Evolutionary conservation across 768 basidiomycete species (phyloP).

Genomic region (Termitomyces sp.): DNA sequence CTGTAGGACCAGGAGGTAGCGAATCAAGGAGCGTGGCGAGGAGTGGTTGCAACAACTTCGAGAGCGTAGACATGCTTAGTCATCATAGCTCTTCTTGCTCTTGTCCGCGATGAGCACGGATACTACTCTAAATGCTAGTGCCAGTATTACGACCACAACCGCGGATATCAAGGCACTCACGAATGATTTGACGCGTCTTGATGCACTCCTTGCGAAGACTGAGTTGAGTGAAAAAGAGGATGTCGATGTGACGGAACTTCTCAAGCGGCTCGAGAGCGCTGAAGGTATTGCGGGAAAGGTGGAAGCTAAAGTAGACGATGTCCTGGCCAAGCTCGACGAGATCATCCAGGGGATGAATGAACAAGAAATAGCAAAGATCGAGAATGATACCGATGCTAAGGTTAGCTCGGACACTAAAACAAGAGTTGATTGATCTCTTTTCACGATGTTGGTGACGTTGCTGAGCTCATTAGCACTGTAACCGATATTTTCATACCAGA

Average conservation of each 20-base stretch:
- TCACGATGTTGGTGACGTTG: slow-evolving; percentile 2
- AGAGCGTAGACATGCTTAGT: slow-evolving; percentile 35
- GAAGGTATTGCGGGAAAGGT: slow-evolving; percentile 55
- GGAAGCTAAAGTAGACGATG: slow-evolving; percentile 55
- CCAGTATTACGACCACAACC: slow-evolving; percentile 2
- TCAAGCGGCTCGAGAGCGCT: slow-evolving; percentile 51
- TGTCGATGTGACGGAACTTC: slow-evolving; percentile 42
- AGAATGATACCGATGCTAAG: neutral
- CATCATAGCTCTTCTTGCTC: slow-evolving; percentile 6
- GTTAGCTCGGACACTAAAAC: neutral
- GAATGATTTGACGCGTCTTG: slow-evolving; percentile 29
- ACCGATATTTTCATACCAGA: neutral
- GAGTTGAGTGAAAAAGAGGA: slow-evolving; percentile 30
- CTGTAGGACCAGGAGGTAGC: slow-evolving; percentile 46
- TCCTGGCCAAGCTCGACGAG: slow-evolving; percentile 53
- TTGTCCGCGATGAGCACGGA: slow-evolving; percentile 6
- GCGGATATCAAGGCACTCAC: slow-evolving; percentile 19
- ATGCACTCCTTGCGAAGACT: slow-evolving; percentile 24
- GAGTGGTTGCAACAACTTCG: slow-evolving; percentile 37
- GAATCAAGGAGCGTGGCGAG: slow-evolving; percentile 46
- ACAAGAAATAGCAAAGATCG: neutral
- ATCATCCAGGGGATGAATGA: slow-evolving; percentile 42
- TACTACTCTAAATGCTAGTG: neutral
- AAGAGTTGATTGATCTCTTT: neutral
- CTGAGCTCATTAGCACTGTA: neutral